Base-by-base conservation (phyloP, 1,284 basidiomycete species). In the Ceratobasidium sp. region DNA sequence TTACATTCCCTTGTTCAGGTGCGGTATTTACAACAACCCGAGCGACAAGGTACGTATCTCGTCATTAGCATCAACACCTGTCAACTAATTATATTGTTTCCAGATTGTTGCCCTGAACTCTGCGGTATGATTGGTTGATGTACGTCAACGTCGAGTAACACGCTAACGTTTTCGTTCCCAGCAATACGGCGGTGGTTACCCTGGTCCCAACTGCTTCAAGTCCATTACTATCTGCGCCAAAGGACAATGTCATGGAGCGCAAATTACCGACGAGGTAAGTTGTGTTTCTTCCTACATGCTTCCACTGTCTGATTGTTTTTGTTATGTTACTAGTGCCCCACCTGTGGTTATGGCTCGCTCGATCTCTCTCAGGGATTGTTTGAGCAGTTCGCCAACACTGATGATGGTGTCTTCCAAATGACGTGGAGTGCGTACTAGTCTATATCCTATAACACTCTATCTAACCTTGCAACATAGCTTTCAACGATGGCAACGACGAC, bases 121-220 rank as follows among this genome's bases (percentile, higher is more conserved):
- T n/a, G 47, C 54, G 23, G 70, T 75, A 55, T 32, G 72, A 62
- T 16, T 32, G 72, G 55, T 16, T 54, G 14, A 66, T 28, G 26
- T 62, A 55, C 41, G n/a, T 69, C 30, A 47, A 7, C 38, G 14
- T 62, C 43, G 7, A 58, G n/a, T 46, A 73, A 41, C 41, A 23
- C 41, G 50, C 50, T 71, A 38, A 67, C 8, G 49, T 18, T 26
- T 21, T n/a, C 35, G 26, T 44, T 9, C 8, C 28, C 38, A 66
- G 61, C 70, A 55, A 61, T 74, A 49, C 49, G 71, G 70, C 52
- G 58, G 16, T 28, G 59, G 66, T 52, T 77, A 80, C 70, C 81
- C 81, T 58, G 80, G 80, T 50, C 80, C 80, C 3, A 73, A 82
- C 72, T 86, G 84, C 77, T 83, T 83, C 79, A 80, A 83, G 77